A percentile compares a stretch with the other conserved stretches of the same genome.
phyloP scores from a whole-genome alignment of 192 early-diverging fungal genomes.

The Coemansia sp. region DNA sequence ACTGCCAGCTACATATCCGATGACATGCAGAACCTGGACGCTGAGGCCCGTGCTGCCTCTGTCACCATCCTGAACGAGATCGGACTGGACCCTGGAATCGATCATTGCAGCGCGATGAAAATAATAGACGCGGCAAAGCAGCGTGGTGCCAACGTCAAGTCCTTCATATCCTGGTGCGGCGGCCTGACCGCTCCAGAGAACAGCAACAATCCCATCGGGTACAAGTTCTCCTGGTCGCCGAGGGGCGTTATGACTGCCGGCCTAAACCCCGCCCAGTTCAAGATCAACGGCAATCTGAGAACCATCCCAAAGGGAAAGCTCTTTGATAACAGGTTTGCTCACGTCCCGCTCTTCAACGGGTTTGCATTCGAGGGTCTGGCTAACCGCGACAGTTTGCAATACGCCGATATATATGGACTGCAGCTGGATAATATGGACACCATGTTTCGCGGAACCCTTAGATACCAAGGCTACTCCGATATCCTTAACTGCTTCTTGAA shows the following conservation, averaged over 20 bases:
- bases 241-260: constrained; percentile 89
- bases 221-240: constrained; percentile 97
- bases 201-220: constrained; percentile 86
- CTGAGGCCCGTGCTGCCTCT: constrained; percentile 72
- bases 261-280: constrained; percentile 80
- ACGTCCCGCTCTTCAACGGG: constrained; percentile 80
- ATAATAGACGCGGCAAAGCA: constrained; percentile 85
- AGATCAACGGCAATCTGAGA: constrained; percentile 65
- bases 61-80: constrained; percentile 97
- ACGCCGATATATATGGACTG: constrained; percentile 83
- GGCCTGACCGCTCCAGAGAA: constrained; percentile 91
- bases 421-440: constrained; percentile 72
- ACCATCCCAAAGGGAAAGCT: constrained; percentile 68
- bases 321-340: constrained; percentile 66
- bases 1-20: constrained; percentile 95
- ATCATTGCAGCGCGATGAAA: constrained; percentile 96
- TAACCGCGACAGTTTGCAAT: constrained; percentile 91
- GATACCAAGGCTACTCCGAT: constrained; percentile 90
- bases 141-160: constrained; percentile 66
- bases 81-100: constrained; percentile 97
- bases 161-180: constrained; percentile 97
- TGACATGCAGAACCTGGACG: constrained; percentile 80
- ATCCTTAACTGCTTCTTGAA: constrained; percentile 77
- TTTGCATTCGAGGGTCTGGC: constrained; percentile 93
- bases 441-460: constrained; percentile 94